These are phyloP conservation scores for Tetracladium setigerum DNA, from an alignment of 495 filamentous ascomycete species.

Conservation along the genomic window DNA sequence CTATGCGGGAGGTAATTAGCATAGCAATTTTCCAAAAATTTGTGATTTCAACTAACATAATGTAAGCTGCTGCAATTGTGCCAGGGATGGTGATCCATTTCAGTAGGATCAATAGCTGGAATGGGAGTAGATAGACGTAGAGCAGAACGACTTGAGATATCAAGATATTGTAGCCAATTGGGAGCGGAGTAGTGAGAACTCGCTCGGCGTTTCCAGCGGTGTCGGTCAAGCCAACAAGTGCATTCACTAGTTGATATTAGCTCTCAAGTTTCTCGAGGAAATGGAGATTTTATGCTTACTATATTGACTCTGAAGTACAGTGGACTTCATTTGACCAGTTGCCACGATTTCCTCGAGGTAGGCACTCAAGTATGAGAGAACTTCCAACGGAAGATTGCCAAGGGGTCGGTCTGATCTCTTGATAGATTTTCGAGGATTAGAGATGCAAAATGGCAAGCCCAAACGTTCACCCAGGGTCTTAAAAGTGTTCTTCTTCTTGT, in stretches of 20 bases:
- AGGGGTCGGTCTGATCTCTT: constrained; percentile 56
- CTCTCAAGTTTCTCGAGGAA: background rate
- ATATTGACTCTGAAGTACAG: constrained; percentile 23
- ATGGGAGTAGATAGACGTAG: constrained; percentile 75
- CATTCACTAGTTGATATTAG: constrained; percentile 22
- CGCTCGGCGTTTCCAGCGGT: constrained; percentile 68
- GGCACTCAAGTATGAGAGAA: constrained; percentile 61
- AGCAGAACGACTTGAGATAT: constrained; percentile 85
- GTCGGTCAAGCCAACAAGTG: constrained; percentile 59
- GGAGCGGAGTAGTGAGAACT: constrained; percentile 71
- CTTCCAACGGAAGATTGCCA: constrained; percentile 72
- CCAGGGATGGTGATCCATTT: constrained; percentile 79
- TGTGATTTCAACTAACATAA: constrained; percentile 39
- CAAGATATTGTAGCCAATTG: constrained; percentile 77
- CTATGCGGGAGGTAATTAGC: too few relatives aligned
- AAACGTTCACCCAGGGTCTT: constrained; percentile 60
- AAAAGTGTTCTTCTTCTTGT: constrained; percentile 37
- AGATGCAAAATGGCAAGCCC: constrained; percentile 60
- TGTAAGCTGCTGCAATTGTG: constrained; percentile 71
- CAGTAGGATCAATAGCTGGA: constrained; percentile 62
- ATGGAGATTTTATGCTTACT: constrained; percentile 3
- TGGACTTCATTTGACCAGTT: constrained; percentile 45
- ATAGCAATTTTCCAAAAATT: too few relatives aligned
- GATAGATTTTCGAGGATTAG: constrained; percentile 65
- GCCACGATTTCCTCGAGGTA: constrained; percentile 50